Base-by-base conservation (phyloP, 1,284 basidiomycete species). In the Earliella scabrosa region DNA sequence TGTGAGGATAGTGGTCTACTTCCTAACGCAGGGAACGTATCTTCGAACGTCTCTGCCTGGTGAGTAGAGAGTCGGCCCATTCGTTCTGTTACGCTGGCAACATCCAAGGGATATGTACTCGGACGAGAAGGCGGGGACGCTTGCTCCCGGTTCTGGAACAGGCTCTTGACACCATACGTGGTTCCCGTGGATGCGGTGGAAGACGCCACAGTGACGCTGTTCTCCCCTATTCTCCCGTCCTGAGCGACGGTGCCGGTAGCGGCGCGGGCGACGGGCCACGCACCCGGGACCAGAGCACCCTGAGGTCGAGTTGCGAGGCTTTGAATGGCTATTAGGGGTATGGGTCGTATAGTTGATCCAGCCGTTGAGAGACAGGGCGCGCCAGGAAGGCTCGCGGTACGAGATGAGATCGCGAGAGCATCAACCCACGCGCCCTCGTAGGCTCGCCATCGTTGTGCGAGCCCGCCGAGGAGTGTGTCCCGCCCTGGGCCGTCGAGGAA, bases 401-500 rank as follows among this genome's bases (percentile, higher is more conserved):
- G 10, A 20, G 43, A 18, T 1, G 52, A 43, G 18, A 54, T 39
- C 26, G 38, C 39, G n/a, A 36, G 39, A 34, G 27, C 20, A 21
- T 53, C 52, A 20, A 47, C 4, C 52, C 52, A 53, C 29, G 45
- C n/a, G 11, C 26, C 36, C 18, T 7, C 34, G n/a, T 34, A 18
- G 16, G 4, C 34, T 16, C 41, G 52, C 60, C 62, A 64, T 31
- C 56, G 58, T 23, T 38, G 41, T 0, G 59, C 60, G n/a, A 68
- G 60, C 50, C 61, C 38, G 0, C 43, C 54, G 20, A 63, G 50
- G 7, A 63, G 48, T 31, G 54, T 56, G 20, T 38, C 38, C 23
- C 47, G 56, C 4, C 57, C 64, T n/a, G 50, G 39, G 4, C 52
- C 52, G 16, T 51, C 18, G 40, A 66, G 38, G 49, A 68, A 67